Percentiles rank a stretch among this genome's conserved stretches.
These are phyloP conservation scores for Lachnellula hyalina DNA, from an alignment of 2,329 filamentous ascomycete genomes.

Conservation along the genomic window DNA sequence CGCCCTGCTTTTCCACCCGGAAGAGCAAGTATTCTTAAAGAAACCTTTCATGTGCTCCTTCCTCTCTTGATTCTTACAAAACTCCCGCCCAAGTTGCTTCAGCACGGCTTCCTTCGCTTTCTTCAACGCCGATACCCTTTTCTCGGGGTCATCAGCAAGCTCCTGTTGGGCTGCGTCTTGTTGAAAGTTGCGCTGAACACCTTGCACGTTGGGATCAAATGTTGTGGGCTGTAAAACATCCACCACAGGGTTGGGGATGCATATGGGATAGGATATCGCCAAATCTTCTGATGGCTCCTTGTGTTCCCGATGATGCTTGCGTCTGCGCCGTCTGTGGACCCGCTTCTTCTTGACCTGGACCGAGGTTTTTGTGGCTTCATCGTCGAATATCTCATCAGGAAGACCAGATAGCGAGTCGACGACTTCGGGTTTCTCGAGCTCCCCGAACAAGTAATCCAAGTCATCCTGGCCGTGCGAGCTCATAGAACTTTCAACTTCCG, in stretches of 20 bases:
- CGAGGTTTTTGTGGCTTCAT: conserved; percentile 7
- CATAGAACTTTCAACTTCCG: conserved; percentile 21
- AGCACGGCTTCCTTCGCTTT: conserved; percentile 57
- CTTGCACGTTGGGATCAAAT: conserved; percentile 48
- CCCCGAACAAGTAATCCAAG: conserved; percentile 18
- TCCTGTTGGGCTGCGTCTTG: conserved; percentile 51
- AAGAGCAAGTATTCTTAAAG: conserved; percentile 25
- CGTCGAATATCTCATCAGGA: conserved; percentile 3
- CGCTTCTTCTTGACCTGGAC: conserved; percentile 42
- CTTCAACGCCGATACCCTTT: conserved; percentile 49
- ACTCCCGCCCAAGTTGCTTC: conserved; percentile 52
- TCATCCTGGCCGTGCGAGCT: conserved; percentile 21
- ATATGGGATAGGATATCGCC: conserved; percentile 25
- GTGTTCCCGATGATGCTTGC: conserved; percentile 34
- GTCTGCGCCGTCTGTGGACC: conserved; percentile 23
- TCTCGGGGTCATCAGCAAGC: conserved; percentile 52
- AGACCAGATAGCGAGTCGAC: conserved; percentile 15
- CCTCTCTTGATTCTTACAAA: conserved; percentile 28
- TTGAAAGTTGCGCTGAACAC: conserved; percentile 53
- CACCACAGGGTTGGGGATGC: conserved; percentile 18
- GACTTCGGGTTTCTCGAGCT: conserved; percentile 20
- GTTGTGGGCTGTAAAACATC: conserved; percentile 49
- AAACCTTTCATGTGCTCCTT: conserved; percentile 20
- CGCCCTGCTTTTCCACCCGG: conserved; percentile 17
- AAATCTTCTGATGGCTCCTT: conserved; percentile 17